phyloP scores from a whole-genome alignment of 805 yeast genomes.

The Yamadazyma sp. region DNA sequence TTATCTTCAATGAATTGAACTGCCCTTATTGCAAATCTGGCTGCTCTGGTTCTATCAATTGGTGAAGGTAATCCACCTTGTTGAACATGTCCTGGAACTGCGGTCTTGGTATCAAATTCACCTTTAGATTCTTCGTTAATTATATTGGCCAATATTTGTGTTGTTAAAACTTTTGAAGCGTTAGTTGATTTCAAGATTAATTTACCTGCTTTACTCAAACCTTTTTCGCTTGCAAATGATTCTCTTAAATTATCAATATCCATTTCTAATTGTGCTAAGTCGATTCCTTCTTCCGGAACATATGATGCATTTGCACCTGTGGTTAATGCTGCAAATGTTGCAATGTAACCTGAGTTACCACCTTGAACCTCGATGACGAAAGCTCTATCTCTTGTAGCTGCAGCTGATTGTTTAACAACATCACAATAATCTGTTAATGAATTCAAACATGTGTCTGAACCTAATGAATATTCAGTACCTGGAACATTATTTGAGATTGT shows the following conservation, averaged over 20 bases:
- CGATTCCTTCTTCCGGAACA: conserved; percentile 82
- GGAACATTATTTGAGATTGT: conserved; percentile 98
- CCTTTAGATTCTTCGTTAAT: conserved; percentile 75
- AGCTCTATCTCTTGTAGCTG: conserved; percentile 89
- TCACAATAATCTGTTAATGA: conserved; percentile 90
- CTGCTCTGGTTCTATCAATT: conserved; percentile 86
- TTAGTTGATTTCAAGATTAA: conserved; percentile 78
- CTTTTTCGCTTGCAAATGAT: conserved; percentile 69
- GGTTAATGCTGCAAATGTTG: conserved; percentile 78
- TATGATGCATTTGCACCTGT: conserved; percentile 91
- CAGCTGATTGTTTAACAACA: conserved; percentile 89
- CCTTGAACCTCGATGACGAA: conserved; percentile 98
- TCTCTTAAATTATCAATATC: conserved; percentile 71
- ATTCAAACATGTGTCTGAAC: conserved; percentile 94
- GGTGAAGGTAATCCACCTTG: conserved; percentile 97
- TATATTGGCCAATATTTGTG: conserved; percentile 79
- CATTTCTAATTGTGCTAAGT: conserved; percentile 63
- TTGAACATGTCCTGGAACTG: conserved; percentile 97
- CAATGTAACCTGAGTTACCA: conserved; percentile 93
- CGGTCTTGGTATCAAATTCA: conserved; percentile 86
- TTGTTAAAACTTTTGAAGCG: conserved; percentile 78
- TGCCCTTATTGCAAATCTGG: conserved; percentile 86
- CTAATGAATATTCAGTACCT: conserved; percentile 96
- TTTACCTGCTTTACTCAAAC: conserved; percentile 81
- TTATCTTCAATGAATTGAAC: conserved; percentile 78